These are phyloP conservation scores for Cordia subcordata DNA, from an alignment of 257 asterid genomes.

Conservation along the genomic window DNA sequence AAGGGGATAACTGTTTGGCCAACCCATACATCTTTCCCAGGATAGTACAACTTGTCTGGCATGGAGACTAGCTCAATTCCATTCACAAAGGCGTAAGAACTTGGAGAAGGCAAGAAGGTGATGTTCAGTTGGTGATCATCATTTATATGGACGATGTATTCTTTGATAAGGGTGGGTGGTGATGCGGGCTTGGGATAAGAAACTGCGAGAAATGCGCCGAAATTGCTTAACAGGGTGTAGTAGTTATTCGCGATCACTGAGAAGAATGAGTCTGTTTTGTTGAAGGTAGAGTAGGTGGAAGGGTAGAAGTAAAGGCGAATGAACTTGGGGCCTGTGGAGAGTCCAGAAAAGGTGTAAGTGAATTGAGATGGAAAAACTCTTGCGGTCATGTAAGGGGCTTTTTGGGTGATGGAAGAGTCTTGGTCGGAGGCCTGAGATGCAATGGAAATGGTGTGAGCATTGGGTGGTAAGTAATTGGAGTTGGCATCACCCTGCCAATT, in stretches of 20 bases:
- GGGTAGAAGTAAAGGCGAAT: constrained; percentile 58
- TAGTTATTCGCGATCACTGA: constrained; percentile 30
- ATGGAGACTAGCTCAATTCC: constrained; percentile 61
- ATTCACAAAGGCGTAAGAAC: constrained; percentile 48
- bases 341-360: constrained; percentile 36
- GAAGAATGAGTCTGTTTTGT: constrained; percentile 23
- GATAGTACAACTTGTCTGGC: constrained; percentile 35
- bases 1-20: neutral
- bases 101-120: constrained; percentile 33
- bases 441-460: constrained; percentile 21
- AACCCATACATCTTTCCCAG: constrained; percentile 7
- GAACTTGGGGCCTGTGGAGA: constrained; percentile 39
- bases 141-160: constrained; percentile 25
- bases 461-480: constrained; percentile 22
- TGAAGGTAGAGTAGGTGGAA: constrained; percentile 16
- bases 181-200: neutral
- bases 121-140: constrained; percentile 24
- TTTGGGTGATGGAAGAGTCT: constrained; percentile 11
- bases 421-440: constrained; percentile 10
- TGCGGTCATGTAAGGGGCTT: constrained; percentile 36
- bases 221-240: constrained; percentile 37
- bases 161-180: constrained; percentile 10
- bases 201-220: constrained; percentile 29
- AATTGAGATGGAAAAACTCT: constrained; percentile 32
- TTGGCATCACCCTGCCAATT: constrained; percentile 40